These are phyloP conservation scores for Starmerella sp. DNA, from an alignment of 805 yeast species.

Conservation along the genomic window DNA sequence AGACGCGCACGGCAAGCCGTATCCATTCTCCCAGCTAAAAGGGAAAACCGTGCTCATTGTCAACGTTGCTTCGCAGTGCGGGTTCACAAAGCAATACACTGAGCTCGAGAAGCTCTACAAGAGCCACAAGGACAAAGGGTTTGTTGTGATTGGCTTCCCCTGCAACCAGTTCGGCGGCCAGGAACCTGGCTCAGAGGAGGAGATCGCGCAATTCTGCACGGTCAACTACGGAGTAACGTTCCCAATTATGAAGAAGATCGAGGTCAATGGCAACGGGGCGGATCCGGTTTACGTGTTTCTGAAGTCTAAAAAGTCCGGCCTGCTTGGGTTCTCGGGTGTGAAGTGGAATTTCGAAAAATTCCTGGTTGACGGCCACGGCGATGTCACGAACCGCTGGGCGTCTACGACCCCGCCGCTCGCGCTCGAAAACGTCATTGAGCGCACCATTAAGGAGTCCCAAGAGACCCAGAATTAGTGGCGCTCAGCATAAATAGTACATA, in stretches of 20 bases:
- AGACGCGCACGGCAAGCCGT: constrained; percentile 49
- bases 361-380: constrained; percentile 45
- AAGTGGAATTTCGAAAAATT: constrained; percentile 78
- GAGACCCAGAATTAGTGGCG: neutral
- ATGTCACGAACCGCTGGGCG: constrained; percentile 49
- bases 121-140: constrained; percentile 51
- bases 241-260: constrained; percentile 77
- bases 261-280: constrained; percentile 75
- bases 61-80: constrained; percentile 81
- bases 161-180: constrained; percentile 83
- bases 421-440: constrained; percentile 25
- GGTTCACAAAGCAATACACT: constrained; percentile 63
- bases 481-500: neutral
- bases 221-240: constrained; percentile 82
- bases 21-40: constrained; percentile 47
- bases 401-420: constrained; percentile 57
- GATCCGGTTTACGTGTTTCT: constrained; percentile 73
- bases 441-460: constrained; percentile 1
- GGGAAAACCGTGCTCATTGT: constrained; percentile 78
- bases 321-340: constrained; percentile 59
- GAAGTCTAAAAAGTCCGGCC: constrained; percentile 50
- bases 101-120: constrained; percentile 60
- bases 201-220: constrained; percentile 61
- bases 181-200: constrained; percentile 58
- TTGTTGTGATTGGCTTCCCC: constrained; percentile 73